These are phyloP conservation scores for Lentinula sp. DNA, from an alignment of 768 basidiomycete genomes.

Conservation along the genomic window DNA sequence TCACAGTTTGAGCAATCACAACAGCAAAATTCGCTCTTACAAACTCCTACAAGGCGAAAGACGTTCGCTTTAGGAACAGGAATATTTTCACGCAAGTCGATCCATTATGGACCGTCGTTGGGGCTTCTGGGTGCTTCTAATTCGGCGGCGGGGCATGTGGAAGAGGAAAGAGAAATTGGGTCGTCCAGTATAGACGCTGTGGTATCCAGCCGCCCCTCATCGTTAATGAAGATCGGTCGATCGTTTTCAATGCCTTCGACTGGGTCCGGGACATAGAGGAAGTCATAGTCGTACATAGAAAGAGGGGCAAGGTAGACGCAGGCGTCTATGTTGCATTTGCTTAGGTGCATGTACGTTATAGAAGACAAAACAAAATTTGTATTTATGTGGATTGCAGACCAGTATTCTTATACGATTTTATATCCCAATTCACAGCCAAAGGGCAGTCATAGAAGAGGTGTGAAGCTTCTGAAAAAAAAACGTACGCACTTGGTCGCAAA, in stretches of 20 bases:
- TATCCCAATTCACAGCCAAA: too few species aligned
- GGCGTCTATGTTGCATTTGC: not conserved
- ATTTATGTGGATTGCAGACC: not conserved
- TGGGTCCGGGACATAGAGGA: not conserved
- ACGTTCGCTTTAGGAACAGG: not conserved
- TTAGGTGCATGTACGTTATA: not conserved
- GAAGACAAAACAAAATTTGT: not conserved
- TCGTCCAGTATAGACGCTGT: not conserved
- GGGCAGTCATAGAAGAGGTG: too few species aligned
- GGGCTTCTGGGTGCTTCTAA: not conserved
- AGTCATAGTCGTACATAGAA: not conserved
- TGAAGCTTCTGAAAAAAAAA: too few species aligned
- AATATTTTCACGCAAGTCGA: not conserved
- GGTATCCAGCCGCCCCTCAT: not conserved
- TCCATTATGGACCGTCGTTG: not conserved
- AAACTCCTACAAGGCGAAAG: not conserved
- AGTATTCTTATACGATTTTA: too few species aligned
- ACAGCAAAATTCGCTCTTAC: not conserved
- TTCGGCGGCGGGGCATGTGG: not conserved
- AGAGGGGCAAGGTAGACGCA: not conserved
- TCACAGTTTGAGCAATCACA: not conserved
- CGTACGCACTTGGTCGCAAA: too few species aligned
- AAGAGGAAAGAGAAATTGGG: not conserved
- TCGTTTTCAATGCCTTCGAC: not conserved
- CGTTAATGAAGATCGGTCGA: not conserved